phyloP scores from a whole-genome alignment of 2,329 filamentous ascomycete species.

The Diplodia sapinea region DNA sequence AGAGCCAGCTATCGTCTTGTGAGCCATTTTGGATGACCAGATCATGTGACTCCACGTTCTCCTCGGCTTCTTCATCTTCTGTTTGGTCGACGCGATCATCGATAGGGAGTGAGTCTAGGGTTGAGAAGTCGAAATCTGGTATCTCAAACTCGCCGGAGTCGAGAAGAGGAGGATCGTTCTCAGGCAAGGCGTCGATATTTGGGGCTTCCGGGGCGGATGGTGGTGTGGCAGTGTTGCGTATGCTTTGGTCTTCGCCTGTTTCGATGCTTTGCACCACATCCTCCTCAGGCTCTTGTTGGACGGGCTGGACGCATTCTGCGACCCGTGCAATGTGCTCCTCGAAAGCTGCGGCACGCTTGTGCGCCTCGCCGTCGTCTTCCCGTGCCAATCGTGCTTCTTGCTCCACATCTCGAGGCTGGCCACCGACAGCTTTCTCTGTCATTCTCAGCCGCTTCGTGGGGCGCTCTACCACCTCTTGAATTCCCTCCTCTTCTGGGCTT shows the following conservation, averaged over 20 bases:
- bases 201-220: neutral
- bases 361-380: neutral
- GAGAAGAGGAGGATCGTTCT: neutral
- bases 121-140: constrained; percentile 1
- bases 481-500: constrained; percentile 9
- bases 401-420: neutral
- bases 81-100: neutral
- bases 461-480: neutral
- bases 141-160: constrained; percentile 19
- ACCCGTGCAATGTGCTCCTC: constrained; percentile 23
- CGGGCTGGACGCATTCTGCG: constrained; percentile 10
- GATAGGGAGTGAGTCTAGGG: neutral
- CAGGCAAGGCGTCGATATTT: neutral
- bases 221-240: neutral
- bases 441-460: constrained; percentile 14
- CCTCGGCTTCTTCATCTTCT: constrained; percentile 1
- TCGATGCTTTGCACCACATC: constrained; percentile 14
- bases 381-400: constrained; percentile 1
- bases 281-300: neutral
- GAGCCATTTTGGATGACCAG: constrained; percentile 4
- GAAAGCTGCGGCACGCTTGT: neutral
- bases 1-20: constrained; percentile 6
- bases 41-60: constrained; percentile 11
- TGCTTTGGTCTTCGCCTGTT: neutral
- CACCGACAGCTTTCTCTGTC: neutral